A percentile compares a stretch with the other conserved stretches of the same genome.
Conservation (phyloP, 257 asterid species). For the Solanum verrucosum region DNA sequence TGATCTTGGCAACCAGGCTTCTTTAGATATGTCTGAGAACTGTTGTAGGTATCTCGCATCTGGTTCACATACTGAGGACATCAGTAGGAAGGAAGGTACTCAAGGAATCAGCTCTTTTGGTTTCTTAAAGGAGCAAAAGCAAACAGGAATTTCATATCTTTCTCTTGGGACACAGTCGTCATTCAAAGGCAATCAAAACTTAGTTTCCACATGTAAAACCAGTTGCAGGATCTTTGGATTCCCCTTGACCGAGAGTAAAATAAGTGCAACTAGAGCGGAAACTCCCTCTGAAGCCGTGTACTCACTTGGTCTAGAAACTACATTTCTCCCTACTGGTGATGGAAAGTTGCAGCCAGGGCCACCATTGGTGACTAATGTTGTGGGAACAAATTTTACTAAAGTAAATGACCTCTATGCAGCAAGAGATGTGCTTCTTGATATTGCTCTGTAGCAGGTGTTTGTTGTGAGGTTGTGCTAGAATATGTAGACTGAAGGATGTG, state of each 20-base stretch:
- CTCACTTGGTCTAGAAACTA: slow-evolving; percentile 8
- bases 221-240: slow-evolving; percentile 86
- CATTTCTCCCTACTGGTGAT: slow-evolving; percentile 23
- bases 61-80: slow-evolving; percentile 14
- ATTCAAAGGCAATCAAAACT: slow-evolving; percentile 20
- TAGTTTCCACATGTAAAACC: slow-evolving; percentile 39
- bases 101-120: slow-evolving; percentile 13
- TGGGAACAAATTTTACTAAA: slow-evolving; percentile 37
- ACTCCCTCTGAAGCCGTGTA: slow-evolving; percentile 9
- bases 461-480: background rate
- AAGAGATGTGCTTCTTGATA: slow-evolving; percentile 71
- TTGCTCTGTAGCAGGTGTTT: slow-evolving; percentile 34
- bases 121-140: slow-evolving; percentile 14
- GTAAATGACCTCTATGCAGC: slow-evolving; percentile 47
- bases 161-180: slow-evolving; percentile 37
- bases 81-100: slow-evolving; percentile 6
- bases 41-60: slow-evolving; percentile 7
- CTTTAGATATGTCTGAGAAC: slow-evolving; percentile 26
- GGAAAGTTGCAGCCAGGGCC: slow-evolving; percentile 34
- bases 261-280: slow-evolving; percentile 16
- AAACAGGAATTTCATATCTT: background rate
- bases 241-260: slow-evolving; percentile 59
- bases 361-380: slow-evolving; percentile 29
- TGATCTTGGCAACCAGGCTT: slow-evolving; percentile 16
- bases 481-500: background rate